Evolutionary conservation across 495 filamentous ascomycete species (phyloP), one percentile per base, ranked within the genome.

Genomic region (Elasticomyces elasticus): DNA sequence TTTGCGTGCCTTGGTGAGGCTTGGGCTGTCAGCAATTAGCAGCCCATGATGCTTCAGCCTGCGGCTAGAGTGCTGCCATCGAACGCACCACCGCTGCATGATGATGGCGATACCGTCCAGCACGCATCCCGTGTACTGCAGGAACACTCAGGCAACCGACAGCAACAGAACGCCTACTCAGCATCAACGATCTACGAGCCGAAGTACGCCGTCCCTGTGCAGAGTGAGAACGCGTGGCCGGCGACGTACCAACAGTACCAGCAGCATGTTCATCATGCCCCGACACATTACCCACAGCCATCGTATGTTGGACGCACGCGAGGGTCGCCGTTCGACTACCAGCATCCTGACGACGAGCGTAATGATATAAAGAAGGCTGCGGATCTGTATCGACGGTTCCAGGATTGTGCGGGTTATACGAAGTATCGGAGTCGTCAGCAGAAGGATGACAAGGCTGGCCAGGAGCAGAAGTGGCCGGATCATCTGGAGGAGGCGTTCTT

Each of bases 401-500:
- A 65, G 37, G 33, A 76, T 72, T 67, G 59, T 66, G 62, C 59
- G 33, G 70, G 80, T 51, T 95, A 92, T 69, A 71, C 71, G 42
- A 75, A 79, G 56, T 86, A 85, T 67, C 77, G 89, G 57, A 76
- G 76, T 47, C 79, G 82, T 56, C 85, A 87, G 73, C 74, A 55
- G 67, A 63, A 64, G 51, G 73, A 74, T 54, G 72, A 72, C 52
- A 73, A 75, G 37, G 73, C 74, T 44, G 69, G 73, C 59, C 71
- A 73, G n/a, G 76, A 79, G 56, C 67, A 77, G 49, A 73, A 84
- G 59, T 97, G 91, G 91, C 84, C 89, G 5, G 82, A 89, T 58
- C 71, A 82, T 58, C 69, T 96, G 15, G 92, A 98, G 66, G 76
- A 83, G 66, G 85, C 87, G 17, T 97, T 98, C 63, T 82, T 92